Percentiles rank a stretch among this genome's conserved stretches.
Evolutionary conservation across 345 rosid species (phyloP).

Genomic region (Pugionium dolabratum): DNA sequence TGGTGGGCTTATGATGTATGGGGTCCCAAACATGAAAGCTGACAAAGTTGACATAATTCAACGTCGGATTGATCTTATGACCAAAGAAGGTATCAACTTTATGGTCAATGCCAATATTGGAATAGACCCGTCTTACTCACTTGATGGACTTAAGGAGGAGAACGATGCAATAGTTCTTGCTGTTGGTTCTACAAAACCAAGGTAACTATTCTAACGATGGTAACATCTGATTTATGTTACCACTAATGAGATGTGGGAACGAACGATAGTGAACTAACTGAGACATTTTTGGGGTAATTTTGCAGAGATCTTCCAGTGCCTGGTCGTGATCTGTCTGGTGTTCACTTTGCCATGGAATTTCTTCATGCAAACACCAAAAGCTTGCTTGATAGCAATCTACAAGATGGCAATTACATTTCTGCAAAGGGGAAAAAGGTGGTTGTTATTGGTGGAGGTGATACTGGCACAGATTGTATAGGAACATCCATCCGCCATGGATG

Average conservation of each 20-base stretch:
- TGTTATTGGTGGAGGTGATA: slow-evolving; percentile 99
- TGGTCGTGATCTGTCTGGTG: slow-evolving; percentile 84
- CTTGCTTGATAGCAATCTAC: slow-evolving; percentile 83
- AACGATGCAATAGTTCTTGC: slow-evolving; percentile 89
- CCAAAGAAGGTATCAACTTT: slow-evolving; percentile 80
- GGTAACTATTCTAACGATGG: slow-evolving; percentile 45
- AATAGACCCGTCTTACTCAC: slow-evolving; percentile 68
- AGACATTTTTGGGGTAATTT: slow-evolving; percentile 14
- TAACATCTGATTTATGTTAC: background rate
- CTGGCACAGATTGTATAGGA: slow-evolving; percentile 97
- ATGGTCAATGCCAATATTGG: slow-evolving; percentile 94
- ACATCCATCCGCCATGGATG: slow-evolving; percentile 98
- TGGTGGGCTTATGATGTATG: slow-evolving; percentile 99
- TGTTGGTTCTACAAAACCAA: slow-evolving; percentile 95
- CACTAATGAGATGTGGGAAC: background rate
- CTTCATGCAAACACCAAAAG: slow-evolving; percentile 97
- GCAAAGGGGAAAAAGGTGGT: slow-evolving; percentile 93
- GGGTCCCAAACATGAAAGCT: slow-evolving; percentile 99
- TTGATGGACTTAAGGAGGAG: slow-evolving; percentile 67
- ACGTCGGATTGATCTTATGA: slow-evolving; percentile 91
- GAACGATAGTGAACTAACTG: slow-evolving; percentile 7
- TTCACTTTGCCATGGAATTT: slow-evolving; percentile 97
- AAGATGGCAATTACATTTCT: slow-evolving; percentile 83
- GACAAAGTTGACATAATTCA: slow-evolving; percentile 92
- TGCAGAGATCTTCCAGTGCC: slow-evolving; percentile 98